These are phyloP conservation scores for Chlorokybus atmophyticus DNA, from an alignment of 139 green algal species.

Conservation along the genomic window DNA sequence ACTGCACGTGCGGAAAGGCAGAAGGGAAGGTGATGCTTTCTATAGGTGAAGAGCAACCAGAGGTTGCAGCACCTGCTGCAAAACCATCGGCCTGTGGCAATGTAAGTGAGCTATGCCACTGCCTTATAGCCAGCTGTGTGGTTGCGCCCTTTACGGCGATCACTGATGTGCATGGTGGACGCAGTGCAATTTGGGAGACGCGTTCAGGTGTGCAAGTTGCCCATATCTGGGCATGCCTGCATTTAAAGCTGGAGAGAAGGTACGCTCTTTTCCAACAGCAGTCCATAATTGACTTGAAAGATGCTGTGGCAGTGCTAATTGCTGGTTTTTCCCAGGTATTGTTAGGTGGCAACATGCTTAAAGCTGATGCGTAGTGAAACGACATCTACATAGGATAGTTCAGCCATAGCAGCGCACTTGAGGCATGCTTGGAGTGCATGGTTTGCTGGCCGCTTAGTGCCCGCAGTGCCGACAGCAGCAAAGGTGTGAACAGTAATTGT, in stretches of 20 bases:
- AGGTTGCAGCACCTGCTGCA: slow-evolving; percentile 76
- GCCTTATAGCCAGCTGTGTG: not conserved
- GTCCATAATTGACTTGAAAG: too few relatives aligned
- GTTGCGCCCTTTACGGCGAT: not conserved
- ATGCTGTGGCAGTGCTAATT: too few relatives aligned
- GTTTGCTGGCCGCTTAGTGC: too few relatives aligned
- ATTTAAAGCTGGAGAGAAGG: slow-evolving; percentile 54
- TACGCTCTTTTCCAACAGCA: slow-evolving; percentile 1
- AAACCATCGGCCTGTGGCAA: slow-evolving; percentile 80
- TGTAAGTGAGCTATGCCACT: slow-evolving; percentile 29
- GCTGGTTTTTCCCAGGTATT: too few relatives aligned
- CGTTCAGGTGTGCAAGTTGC: slow-evolving; percentile 83
- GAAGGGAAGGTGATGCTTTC: slow-evolving; percentile 76
- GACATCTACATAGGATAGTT: too few relatives aligned
- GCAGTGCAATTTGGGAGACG: slow-evolving; percentile 86
- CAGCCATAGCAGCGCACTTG: too few relatives aligned
- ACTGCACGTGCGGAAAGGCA: slow-evolving; percentile 86
- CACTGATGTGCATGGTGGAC: slow-evolving; percentile 12
- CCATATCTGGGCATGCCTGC: slow-evolving; percentile 84
- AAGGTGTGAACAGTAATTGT: too few relatives aligned
- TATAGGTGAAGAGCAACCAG: too few relatives aligned
- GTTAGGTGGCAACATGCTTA: too few relatives aligned
- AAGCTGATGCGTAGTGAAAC: too few relatives aligned
- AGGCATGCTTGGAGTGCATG: too few relatives aligned
- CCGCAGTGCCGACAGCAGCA: too few relatives aligned